phyloP scores from a whole-genome alignment of 208 protist species.

The Balamuthia mandrillaris region DNA sequence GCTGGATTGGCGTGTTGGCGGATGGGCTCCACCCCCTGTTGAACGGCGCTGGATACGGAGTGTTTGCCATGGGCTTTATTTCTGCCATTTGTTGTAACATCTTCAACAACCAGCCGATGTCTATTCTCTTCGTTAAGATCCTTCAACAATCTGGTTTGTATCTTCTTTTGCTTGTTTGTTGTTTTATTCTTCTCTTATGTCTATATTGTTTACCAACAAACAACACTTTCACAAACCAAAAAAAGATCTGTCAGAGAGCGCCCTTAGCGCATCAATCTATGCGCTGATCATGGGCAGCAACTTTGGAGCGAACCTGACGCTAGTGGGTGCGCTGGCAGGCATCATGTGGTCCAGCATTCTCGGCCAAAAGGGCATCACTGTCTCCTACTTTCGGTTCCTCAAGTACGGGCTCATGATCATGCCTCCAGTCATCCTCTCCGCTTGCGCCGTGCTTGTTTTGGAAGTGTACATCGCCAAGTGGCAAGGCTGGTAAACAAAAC shows the following conservation, averaged over 20 bases:
- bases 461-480: not conserved
- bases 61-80: conserved; percentile 45
- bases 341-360: conserved; percentile 48
- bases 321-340: conserved; percentile 48
- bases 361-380: not conserved
- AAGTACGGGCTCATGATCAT: not conserved
- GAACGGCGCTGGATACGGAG: not conserved
- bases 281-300: conserved; percentile 42
- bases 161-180: too few relatives aligned
- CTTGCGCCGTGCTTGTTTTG: not conserved
- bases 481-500: too few relatives aligned
- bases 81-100: conserved; percentile 36
- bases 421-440: not conserved
- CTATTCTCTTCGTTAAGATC: conserved; percentile 43
- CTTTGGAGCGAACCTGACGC: conserved; percentile 48
- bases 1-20: conserved; percentile 22
- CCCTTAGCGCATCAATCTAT: conserved; percentile 23
- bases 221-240: too few relatives aligned
- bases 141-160: not conserved
- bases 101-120: conserved; percentile 57
- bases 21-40: not conserved
- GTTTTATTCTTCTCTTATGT: too few relatives aligned
- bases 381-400: not conserved
- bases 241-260: not conserved
- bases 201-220: too few relatives aligned